Percentiles rank a stretch among this genome's conserved stretches.
Conservation (phyloP, 2,329 filamentous ascomycete species). For the Ceratocystis variospora region DNA sequence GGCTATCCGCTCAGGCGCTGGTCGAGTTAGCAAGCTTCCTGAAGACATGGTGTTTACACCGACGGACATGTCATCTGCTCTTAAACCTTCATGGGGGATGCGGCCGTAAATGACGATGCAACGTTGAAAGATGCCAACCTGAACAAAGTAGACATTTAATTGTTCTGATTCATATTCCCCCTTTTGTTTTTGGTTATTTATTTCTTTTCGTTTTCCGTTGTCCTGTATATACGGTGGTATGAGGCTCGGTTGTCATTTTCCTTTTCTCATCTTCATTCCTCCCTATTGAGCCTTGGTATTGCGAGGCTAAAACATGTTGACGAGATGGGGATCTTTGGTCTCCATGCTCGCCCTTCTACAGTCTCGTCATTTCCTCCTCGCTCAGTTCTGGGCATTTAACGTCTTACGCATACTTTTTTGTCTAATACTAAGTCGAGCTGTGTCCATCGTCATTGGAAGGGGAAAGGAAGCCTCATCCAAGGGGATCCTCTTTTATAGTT, state of each 20-base stretch:
- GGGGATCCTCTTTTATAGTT: conserved; percentile 1
- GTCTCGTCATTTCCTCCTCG: conserved; percentile 19
- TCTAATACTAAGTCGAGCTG: background rate
- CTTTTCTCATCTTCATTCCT: background rate
- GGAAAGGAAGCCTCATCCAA: background rate
- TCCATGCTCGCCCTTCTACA: conserved; percentile 9
- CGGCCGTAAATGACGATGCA: conserved; percentile 27
- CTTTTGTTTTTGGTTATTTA: conserved; percentile 12
- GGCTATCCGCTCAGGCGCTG: conserved; percentile 68
- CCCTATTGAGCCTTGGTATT: background rate
- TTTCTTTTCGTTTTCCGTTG: background rate
- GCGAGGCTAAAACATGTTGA: background rate
- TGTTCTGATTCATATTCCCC: conserved; percentile 13
- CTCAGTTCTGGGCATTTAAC: background rate
- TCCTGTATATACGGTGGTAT: background rate
- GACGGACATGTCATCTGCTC: conserved; percentile 47
- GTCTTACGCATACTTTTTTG: background rate
- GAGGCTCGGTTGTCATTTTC: background rate
- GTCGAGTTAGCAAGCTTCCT: conserved; percentile 73
- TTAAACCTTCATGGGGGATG: conserved; percentile 48
- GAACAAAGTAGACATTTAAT: conserved; percentile 9
- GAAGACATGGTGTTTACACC: conserved; percentile 67
- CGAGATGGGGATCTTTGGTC: background rate
- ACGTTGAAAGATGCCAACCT: conserved; percentile 7
- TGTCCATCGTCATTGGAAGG: background rate